Evolutionary conservation across 768 basidiomycete species (phyloP).

Genomic region (Hydnum rufescens): DNA sequence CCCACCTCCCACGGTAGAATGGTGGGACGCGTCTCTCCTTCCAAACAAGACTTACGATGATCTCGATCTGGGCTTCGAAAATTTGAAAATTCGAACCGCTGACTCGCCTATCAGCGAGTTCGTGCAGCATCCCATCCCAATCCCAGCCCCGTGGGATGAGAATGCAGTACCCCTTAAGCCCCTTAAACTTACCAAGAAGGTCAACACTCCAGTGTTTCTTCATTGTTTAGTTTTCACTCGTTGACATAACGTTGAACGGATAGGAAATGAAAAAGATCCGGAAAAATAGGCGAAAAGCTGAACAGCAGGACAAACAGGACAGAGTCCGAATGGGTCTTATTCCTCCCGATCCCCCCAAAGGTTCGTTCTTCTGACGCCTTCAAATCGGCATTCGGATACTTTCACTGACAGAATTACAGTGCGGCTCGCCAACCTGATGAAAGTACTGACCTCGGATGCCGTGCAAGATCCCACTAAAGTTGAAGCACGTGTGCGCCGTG

Average conservation of each 20-base stretch:
- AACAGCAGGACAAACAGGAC: slow-evolving; percentile 86
- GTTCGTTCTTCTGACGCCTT: slow-evolving; percentile 20
- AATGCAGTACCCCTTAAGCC: slow-evolving; percentile 60
- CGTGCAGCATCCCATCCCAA: slow-evolving; percentile 93
- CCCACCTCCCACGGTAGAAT: slow-evolving; percentile 78
- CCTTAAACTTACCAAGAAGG: slow-evolving; percentile 85
- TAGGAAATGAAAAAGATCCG: slow-evolving; percentile 94
- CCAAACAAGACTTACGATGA: slow-evolving; percentile 69
- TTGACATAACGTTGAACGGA: slow-evolving; percentile 1
- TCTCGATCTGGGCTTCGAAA: slow-evolving; percentile 32
- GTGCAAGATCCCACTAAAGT: slow-evolving; percentile 96
- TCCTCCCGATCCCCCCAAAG: slow-evolving; percentile 91
- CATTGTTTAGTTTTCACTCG: not conserved
- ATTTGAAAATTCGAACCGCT: slow-evolving; percentile 40
- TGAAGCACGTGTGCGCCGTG: slow-evolving; percentile 82
- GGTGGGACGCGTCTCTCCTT: slow-evolving; percentile 89
- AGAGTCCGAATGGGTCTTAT: slow-evolving; percentile 88
- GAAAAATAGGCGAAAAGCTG: slow-evolving; percentile 68
- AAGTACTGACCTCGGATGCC: slow-evolving; percentile 88
- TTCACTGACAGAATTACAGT: slow-evolving; percentile 27
- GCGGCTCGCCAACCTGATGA: slow-evolving; percentile 89
- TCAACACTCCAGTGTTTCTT: slow-evolving; percentile 12
- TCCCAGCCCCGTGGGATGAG: slow-evolving; percentile 79
- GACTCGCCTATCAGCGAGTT: slow-evolving; percentile 73
- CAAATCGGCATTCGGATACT: not conserved